phyloP scores from a whole-genome alignment of 164 flowering plant species.

The Aristolochia californica region DNA sequence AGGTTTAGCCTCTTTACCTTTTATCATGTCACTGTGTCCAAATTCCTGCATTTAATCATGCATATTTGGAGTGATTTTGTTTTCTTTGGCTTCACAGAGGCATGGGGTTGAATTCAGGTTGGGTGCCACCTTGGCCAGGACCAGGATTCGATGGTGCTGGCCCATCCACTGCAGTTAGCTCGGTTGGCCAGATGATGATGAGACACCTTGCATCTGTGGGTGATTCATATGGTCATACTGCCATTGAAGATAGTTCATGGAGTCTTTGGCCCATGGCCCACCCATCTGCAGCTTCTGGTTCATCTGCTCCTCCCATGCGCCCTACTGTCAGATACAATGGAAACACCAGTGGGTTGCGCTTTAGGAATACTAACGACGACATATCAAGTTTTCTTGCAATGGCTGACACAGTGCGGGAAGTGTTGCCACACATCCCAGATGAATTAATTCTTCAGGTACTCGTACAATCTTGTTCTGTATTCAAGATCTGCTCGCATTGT shows the following conservation, averaged over 20 bases:
- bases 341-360: constrained; percentile 35
- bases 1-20: constrained; percentile 36
- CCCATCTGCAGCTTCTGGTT: constrained; percentile 48
- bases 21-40: neutral
- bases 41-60: neutral
- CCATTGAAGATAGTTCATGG: constrained; percentile 83
- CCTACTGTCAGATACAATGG: constrained; percentile 31
- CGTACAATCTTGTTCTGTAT: neutral
- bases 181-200: constrained; percentile 97
- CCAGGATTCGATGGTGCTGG: constrained; percentile 85
- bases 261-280: constrained; percentile 68
- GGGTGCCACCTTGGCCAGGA: constrained; percentile 58
- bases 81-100: constrained; percentile 33
- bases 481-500: neutral
- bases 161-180: constrained; percentile 55
- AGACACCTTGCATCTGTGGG: constrained; percentile 98
- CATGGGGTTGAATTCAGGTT: constrained; percentile 46
- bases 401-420: constrained; percentile 93
- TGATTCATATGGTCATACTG: constrained; percentile 78
- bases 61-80: neutral
- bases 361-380: constrained; percentile 43
- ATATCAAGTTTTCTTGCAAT: constrained; percentile 67
- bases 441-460: constrained; percentile 85
- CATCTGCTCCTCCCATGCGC: constrained; percentile 30
- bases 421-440: constrained; percentile 89